Percentiles rank a stretch among this genome's conserved stretches.
These are phyloP conservation scores for Vachellia pachyceras DNA, from an alignment of 306 rosid species.

Conservation along the genomic window DNA sequence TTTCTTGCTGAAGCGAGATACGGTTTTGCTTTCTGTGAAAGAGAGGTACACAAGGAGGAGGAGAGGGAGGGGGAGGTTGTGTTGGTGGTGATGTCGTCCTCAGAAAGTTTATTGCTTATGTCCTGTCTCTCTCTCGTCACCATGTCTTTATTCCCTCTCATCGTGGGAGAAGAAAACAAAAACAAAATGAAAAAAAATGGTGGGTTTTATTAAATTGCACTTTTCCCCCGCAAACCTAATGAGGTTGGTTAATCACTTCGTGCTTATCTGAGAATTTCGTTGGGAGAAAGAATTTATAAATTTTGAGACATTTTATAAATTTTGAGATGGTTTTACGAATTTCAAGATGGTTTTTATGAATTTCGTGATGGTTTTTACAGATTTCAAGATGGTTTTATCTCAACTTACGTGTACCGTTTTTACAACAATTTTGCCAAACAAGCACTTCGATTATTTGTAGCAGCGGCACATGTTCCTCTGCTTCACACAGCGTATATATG, in stretches of 20 bases:
- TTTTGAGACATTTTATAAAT: no score
- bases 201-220: neutral
- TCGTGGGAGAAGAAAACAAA: neutral
- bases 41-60: neutral
- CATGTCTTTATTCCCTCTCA: neutral
- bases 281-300: no score
- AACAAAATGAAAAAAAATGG: neutral
- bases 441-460: neutral
- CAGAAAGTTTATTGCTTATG: constrained; percentile 34
- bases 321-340: no score
- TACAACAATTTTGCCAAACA: no score
- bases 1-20: constrained; percentile 4
- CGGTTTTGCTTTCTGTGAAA: constrained; percentile 33
- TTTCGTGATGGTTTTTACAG: no score
- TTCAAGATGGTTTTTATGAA: no score
- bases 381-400: no score
- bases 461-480: neutral
- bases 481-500: neutral
- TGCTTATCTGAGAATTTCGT: no score
- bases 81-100: constrained; percentile 16
- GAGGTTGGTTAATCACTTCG: neutral
- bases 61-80: neutral
- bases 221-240: neutral
- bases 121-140: constrained; percentile 1
- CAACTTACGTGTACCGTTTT: no score